Conservation (phyloP, 129 eudicot genomes). For the Sambucus nigra region DNA sequence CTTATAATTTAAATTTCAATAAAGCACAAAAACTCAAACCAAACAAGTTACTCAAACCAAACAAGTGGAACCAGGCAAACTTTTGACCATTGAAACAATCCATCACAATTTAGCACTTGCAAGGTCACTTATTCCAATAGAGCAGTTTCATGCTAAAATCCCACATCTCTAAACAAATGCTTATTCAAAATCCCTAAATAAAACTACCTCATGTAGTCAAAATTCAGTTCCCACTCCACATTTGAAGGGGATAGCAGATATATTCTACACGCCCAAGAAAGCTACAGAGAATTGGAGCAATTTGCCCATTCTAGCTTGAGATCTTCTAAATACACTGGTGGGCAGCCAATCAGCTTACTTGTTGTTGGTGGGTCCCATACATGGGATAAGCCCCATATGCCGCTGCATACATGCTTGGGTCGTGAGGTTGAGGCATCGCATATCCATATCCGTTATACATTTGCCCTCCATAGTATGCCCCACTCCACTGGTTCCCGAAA, state of each 20-base stretch:
- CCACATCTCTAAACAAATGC: slow-evolving; percentile 36
- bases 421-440: slow-evolving; percentile 63
- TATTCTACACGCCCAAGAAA: slow-evolving; percentile 18
- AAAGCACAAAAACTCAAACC: too few species aligned
- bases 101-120: slow-evolving; percentile 5
- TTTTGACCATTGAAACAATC: neutral
- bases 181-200: slow-evolving; percentile 27
- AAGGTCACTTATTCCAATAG: slow-evolving; percentile 42
- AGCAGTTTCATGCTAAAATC: slow-evolving; percentile 37
- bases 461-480: slow-evolving; percentile 76
- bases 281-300: slow-evolving; percentile 6
- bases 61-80: too few species aligned
- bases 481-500: slow-evolving; percentile 71
- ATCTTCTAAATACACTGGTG: neutral
- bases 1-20: too few species aligned
- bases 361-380: slow-evolving; percentile 80
- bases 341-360: slow-evolving; percentile 47
- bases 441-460: slow-evolving; percentile 71
- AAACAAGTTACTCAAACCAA: neutral
- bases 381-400: slow-evolving; percentile 74
- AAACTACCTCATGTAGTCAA: slow-evolving; percentile 51
- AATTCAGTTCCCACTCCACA: slow-evolving; percentile 68
- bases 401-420: slow-evolving; percentile 73
- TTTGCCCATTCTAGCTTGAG: neutral
- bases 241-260: slow-evolving; percentile 25